Conservation (phyloP, 2,329 filamentous ascomycete species). For the Aspergillus sojae region DNA sequence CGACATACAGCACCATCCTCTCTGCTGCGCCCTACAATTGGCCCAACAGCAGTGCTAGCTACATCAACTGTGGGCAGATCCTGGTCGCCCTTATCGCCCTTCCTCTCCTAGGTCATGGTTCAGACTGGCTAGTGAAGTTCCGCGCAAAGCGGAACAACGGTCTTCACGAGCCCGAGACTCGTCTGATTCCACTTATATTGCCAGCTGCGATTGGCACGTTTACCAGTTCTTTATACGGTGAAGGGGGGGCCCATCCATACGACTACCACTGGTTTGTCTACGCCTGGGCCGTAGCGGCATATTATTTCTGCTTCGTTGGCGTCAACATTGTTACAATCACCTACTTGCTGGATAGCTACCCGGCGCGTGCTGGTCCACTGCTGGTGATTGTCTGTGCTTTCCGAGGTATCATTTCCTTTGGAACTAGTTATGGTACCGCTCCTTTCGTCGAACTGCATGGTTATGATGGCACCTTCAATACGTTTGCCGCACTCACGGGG, state of each 20-base stretch:
- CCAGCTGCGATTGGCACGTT: conserved; percentile 44
- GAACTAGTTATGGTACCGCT: conserved; percentile 42
- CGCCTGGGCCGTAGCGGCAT: conserved; percentile 25
- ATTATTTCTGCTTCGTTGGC: conserved; percentile 34
- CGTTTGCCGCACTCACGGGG: conserved; percentile 36
- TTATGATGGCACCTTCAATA: conserved; percentile 38
- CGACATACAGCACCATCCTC: conserved; percentile 45
- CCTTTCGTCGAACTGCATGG: conserved; percentile 28
- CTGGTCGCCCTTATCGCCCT: conserved; percentile 42
- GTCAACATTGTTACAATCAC: conserved; percentile 51
- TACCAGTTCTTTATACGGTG: conserved; percentile 44
- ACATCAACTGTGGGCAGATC: conserved; percentile 46
- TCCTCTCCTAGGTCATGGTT: conserved; percentile 43
- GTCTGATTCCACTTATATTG: conserved; percentile 38
- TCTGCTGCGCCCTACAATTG: conserved; percentile 42
- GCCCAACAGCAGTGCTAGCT: conserved; percentile 37
- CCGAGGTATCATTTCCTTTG: conserved; percentile 51
- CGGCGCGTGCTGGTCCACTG: conserved; percentile 44
- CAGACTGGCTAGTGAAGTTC: conserved; percentile 41
- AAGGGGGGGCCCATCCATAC: conserved; percentile 37
- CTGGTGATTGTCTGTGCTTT: conserved; percentile 52
- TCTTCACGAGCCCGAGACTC: conserved; percentile 46
- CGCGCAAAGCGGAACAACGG: conserved; percentile 39
- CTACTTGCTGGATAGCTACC: conserved; percentile 50
- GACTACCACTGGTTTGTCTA: conserved; percentile 30